Conservation (phyloP, 2,329 filamentous ascomycete genomes). For the Venturia effusa region DNA sequence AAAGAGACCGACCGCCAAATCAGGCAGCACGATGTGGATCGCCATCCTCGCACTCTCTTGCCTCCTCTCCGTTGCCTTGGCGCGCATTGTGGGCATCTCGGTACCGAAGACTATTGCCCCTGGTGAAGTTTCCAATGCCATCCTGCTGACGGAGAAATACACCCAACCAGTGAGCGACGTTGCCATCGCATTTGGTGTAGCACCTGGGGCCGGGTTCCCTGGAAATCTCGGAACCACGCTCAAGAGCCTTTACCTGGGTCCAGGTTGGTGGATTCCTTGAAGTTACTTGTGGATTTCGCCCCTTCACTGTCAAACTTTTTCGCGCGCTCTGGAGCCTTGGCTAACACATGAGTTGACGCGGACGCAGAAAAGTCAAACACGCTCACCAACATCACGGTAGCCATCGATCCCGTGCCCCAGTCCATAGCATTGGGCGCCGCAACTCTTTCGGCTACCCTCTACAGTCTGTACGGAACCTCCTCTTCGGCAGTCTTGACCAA, state of each 20-base stretch:
- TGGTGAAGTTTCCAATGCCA: constrained; percentile 27
- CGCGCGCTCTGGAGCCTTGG: neutral
- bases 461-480: constrained; percentile 20
- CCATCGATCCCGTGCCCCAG: constrained; percentile 14
- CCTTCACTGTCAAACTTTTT: neutral
- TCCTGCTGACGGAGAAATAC: constrained; percentile 32
- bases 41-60: constrained; percentile 14
- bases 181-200: constrained; percentile 33
- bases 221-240: constrained; percentile 21
- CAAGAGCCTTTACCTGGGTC: constrained; percentile 28
- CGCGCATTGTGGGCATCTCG: constrained; percentile 34
- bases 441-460: constrained; percentile 18
- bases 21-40: constrained; percentile 15
- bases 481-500: constrained; percentile 9
- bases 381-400: constrained; percentile 18
- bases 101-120: constrained; percentile 31
- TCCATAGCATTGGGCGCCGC: constrained; percentile 14
- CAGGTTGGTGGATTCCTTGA: too few species aligned
- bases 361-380: constrained; percentile 16
- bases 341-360: neutral
- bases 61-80: constrained; percentile 19
- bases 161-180: constrained; percentile 36
- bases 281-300: too few species aligned
- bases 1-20: neutral
- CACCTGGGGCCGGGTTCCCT: constrained; percentile 17